phyloP scores from a whole-genome alignment of 1,284 basidiomycete species.

The Cutaneotrichosporon sp. region DNA sequence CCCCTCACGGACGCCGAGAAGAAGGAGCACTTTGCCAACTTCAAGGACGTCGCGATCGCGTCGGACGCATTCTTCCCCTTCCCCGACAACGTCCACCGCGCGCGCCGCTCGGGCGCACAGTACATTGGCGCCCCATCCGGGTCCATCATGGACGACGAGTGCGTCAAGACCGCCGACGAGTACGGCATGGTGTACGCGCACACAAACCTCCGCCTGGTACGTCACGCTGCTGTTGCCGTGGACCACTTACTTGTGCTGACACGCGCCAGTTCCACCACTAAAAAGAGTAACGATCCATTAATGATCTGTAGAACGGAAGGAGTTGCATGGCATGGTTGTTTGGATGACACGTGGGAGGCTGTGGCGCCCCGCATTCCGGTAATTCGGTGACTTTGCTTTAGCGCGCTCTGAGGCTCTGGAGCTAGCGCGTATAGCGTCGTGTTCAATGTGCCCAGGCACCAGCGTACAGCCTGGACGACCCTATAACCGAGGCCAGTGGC shows the following conservation, averaged over 20 bases:
- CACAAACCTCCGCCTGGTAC: constrained; percentile 56
- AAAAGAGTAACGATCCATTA: neutral
- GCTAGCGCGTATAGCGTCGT: too few species aligned
- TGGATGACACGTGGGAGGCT: too few species aligned
- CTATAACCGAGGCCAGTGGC: too few species aligned
- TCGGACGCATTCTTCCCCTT: constrained; percentile 99
- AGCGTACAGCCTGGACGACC: too few species aligned
- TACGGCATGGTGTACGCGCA: constrained; percentile 82
- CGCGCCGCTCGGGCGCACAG: constrained; percentile 80
- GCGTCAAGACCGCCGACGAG: constrained; percentile 90
- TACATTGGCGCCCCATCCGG: constrained; percentile 93
- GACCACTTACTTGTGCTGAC: neutral
- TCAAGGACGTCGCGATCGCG: constrained; percentile 83
- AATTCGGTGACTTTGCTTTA: too few species aligned
- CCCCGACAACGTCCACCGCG: constrained; percentile 95
- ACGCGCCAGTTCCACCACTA: constrained; percentile 9
- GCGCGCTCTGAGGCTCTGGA: too few species aligned
- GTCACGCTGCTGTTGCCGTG: neutral
- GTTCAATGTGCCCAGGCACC: too few species aligned
- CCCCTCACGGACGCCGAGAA: constrained; percentile 69
- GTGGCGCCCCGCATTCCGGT: too few species aligned
- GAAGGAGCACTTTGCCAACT: constrained; percentile 62
- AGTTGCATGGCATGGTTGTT: too few species aligned
- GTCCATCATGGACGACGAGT: constrained; percentile 94
- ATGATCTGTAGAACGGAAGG: too few species aligned